These are phyloP conservation scores for Pythium volutum DNA, from an alignment of 352 stramenopile species.

Conservation along the genomic window DNA sequence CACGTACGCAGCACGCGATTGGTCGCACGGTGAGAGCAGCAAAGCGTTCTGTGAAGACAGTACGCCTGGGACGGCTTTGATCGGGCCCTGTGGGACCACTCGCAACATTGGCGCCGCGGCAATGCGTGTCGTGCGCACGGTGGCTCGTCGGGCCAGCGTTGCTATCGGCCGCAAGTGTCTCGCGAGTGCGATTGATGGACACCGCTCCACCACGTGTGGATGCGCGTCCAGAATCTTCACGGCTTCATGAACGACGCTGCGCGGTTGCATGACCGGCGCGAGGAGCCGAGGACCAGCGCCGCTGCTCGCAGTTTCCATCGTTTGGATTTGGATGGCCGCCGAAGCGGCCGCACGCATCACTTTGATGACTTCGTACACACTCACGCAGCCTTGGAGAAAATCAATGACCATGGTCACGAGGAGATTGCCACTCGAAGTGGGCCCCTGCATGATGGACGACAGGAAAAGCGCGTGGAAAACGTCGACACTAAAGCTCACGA, in stretches of 20 bases:
- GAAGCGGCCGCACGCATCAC: background rate
- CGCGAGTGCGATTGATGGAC: background rate
- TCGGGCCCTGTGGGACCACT: too few species aligned
- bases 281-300: too few species aligned
- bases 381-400: background rate
- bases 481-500: conserved; percentile 16
- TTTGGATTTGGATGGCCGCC: background rate
- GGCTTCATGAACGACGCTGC: background rate
- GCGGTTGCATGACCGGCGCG: too few species aligned
- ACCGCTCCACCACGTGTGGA: background rate
- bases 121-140: too few species aligned
- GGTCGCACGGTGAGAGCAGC: background rate
- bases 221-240: background rate
- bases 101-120: background rate
- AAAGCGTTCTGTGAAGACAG: background rate
- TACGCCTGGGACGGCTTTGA: background rate
- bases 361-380: background rate
- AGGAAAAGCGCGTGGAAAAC: conserved; percentile 26
- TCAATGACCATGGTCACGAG: conserved; percentile 4
- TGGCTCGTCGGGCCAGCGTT: background rate
- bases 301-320: background rate
- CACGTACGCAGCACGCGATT: background rate
- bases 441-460: conserved; percentile 9
- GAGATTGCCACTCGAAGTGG: background rate
- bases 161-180: background rate